These are phyloP conservation scores for Pleurotus pulmonarius DNA, from an alignment of 768 basidiomycete genomes.

Conservation along the genomic window DNA sequence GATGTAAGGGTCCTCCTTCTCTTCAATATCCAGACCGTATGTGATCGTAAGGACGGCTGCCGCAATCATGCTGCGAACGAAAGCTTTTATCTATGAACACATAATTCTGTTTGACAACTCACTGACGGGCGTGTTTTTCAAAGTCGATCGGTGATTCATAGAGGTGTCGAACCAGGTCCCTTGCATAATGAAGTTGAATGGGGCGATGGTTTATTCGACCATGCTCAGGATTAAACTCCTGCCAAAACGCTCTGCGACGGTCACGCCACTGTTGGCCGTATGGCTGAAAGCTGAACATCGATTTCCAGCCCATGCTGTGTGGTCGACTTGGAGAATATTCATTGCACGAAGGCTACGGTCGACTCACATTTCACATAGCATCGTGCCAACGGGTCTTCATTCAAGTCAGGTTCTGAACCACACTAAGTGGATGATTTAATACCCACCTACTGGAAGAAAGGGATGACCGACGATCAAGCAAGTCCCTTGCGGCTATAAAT, in stretches of 20 bases:
- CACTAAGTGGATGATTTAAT: neutral
- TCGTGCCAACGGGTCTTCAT: slow-evolving; percentile 17
- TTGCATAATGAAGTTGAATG: slow-evolving; percentile 22
- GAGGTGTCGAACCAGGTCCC: slow-evolving; percentile 28
- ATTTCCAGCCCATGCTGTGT: slow-evolving; percentile 37
- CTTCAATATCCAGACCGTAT: neutral
- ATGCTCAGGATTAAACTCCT: slow-evolving; percentile 34
- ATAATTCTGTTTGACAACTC: slow-evolving; percentile 9
- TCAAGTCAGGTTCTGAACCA: neutral
- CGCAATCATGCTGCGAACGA: slow-evolving; percentile 10
- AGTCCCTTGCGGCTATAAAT: slow-evolving; percentile 29
- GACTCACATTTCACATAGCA: slow-evolving; percentile 23
- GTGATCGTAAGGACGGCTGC: neutral
- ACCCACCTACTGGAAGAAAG: slow-evolving; percentile 36
- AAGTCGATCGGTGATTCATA: slow-evolving; percentile 34
- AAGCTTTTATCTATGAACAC: neutral
- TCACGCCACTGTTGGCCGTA: slow-evolving; percentile 39
- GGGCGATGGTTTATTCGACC: slow-evolving; percentile 23
- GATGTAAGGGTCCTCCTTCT: neutral
- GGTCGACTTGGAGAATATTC: neutral
- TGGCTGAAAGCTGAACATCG: slow-evolving; percentile 33
- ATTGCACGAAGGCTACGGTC: neutral
- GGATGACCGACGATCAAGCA: slow-evolving; percentile 35
- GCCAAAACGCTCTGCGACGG: slow-evolving; percentile 34
- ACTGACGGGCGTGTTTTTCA: slow-evolving; percentile 32